phyloP scores from a whole-genome alignment of 2,329 filamentous ascomycete genomes.

The Hypoxylon sp. region DNA sequence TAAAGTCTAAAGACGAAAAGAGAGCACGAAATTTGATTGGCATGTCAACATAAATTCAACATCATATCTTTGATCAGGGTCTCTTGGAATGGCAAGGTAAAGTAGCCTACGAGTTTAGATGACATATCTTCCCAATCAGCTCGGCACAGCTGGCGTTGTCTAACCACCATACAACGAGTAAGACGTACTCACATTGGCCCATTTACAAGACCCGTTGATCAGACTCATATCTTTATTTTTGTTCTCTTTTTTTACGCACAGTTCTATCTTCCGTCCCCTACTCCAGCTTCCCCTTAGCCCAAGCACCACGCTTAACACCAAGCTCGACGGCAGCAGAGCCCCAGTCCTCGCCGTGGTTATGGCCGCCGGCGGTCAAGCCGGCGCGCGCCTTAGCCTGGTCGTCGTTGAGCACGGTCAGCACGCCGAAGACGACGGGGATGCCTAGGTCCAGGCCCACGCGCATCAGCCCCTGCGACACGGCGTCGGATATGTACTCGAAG shows the following conservation, averaged over 20 bases:
- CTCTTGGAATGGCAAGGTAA: background rate
- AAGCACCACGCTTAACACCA: slow-evolving; percentile 87
- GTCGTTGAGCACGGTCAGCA: slow-evolving; percentile 90
- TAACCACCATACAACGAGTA: background rate
- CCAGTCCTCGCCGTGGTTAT: slow-evolving; percentile 99
- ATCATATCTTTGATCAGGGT: slow-evolving; percentile 13
- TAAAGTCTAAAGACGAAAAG: background rate
- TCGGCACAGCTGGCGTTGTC: slow-evolving; percentile 3
- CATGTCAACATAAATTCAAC: slow-evolving; percentile 9
- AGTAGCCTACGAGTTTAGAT: slow-evolving; percentile 12
- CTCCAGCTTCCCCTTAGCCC: slow-evolving; percentile 79
- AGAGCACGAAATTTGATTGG: background rate
- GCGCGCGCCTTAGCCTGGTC: slow-evolving; percentile 89
- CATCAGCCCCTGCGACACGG: slow-evolving; percentile 94
- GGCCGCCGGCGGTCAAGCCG: slow-evolving; percentile 76
- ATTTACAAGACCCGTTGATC: background rate
- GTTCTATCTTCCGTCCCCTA: slow-evolving; percentile 42
- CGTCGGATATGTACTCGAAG: slow-evolving; percentile 97
- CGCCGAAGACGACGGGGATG: slow-evolving; percentile 90
- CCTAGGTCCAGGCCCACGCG: slow-evolving; percentile 90
- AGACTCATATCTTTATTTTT: background rate
- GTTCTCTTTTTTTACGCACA: slow-evolving; percentile 5
- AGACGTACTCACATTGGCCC: background rate
- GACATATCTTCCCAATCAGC: background rate
- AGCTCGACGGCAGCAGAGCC: slow-evolving; percentile 94